Evolutionary conservation across 2,329 filamentous ascomycete genomes (phyloP), one percentile per base, ranked within the genome.

Genomic region (Aspergillus quadricinctus): DNA sequence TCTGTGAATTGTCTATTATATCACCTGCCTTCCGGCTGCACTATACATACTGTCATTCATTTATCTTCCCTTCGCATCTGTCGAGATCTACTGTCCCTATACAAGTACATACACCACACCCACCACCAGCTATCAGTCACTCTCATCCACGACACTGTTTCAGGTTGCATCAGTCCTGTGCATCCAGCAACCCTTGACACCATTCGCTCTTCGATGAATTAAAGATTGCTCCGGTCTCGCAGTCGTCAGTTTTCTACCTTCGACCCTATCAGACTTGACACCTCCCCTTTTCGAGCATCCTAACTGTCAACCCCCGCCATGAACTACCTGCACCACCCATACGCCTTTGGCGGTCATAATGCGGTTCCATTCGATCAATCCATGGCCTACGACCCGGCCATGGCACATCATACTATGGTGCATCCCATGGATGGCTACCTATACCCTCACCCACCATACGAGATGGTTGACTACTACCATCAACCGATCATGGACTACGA

Each of bases 401-500:
- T 74, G 66, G 63, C 66, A 37, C 72, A 72, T 49, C 70, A 70
- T 1, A 62, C 72, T 27, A 73, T 76, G 70, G 68, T 70, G 59
- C 71, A 70, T 57, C 66, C 71, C 35, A 71, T 73, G 54, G 71
- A 75, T 53, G 70, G 71, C 50, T 75, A 75, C 56, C 60, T 75
- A 37, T 70, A 72, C 55, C 61, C 67, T 35, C 72, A 73, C 53
- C 66, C 69, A n/a, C 67, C 70, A n/a, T 72, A 72, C 61, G 75
- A 78, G 37, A 72, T 73, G 66, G 66, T 75, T 43, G 75, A 78
- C 52, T 76, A 74, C 59, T 75, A 75, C 50, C 69, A 70, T 55
- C 70, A 74, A 53, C 68, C 73, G 41, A 70, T 72, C 55, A 69
- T 74, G 67, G 75, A 79, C 55, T 77, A 75, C 55, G 77, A 80